Conservation (phyloP, 306 rosid species). For the Hippophae tibetana region DNA sequence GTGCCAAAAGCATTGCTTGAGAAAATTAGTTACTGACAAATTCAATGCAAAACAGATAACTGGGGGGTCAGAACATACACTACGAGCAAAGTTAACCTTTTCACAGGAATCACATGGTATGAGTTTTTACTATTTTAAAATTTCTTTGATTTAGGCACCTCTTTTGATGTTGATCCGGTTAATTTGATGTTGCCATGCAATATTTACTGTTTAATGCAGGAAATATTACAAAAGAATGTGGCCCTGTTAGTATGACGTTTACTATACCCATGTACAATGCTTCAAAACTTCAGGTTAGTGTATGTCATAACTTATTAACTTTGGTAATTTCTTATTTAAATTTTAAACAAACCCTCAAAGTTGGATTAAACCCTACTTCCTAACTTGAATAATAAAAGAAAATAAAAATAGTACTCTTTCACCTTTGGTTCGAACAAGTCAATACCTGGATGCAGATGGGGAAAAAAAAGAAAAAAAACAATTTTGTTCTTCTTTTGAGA, state of each 20-base stretch:
- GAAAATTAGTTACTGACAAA: constrained; percentile 13
- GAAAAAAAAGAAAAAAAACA: too few relatives aligned
- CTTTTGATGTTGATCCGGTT: neutral
- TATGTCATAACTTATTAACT: too few relatives aligned
- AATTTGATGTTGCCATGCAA: neutral
- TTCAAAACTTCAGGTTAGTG: constrained; percentile 72
- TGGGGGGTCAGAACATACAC: constrained; percentile 92
- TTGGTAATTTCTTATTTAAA: too few relatives aligned
- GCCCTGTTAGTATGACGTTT: constrained; percentile 94
- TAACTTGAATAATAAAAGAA: too few relatives aligned
- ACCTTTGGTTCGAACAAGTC: too few relatives aligned
- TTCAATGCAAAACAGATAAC: constrained; percentile 47
- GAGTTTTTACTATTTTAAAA: constrained; percentile 9
- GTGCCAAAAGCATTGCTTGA: constrained; percentile 3
- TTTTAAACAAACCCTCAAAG: too few relatives aligned
- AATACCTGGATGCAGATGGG: too few relatives aligned
- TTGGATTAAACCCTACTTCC: too few relatives aligned
- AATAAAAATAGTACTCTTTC: too few relatives aligned
- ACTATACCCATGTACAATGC: constrained; percentile 82
- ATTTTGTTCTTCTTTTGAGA: too few relatives aligned
- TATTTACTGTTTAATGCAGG: constrained; percentile 35
- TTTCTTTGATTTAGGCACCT: neutral
- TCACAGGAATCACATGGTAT: constrained; percentile 77
- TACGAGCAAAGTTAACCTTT: constrained; percentile 74
- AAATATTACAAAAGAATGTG: constrained; percentile 86